Base-by-base conservation (phyloP, 176 grass and related monocot species). In the Oropetium thomaeum region DNA sequence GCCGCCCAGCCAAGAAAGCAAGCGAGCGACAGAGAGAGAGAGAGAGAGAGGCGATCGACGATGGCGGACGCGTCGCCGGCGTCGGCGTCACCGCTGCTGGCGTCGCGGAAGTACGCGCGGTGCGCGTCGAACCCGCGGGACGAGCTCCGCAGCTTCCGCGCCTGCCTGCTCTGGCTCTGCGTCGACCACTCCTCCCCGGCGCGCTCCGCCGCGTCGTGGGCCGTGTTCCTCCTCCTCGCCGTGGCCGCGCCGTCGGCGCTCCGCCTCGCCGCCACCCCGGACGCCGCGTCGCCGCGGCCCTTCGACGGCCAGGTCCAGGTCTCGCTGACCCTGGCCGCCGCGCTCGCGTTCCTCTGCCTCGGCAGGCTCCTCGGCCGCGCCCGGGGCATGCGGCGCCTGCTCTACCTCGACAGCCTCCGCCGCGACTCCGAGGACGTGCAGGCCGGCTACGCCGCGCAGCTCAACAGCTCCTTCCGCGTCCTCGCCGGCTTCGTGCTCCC, bases 361-460 rank as follows among this genome's bases (percentile, higher is more conserved):
- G 53, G 65, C 65, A 32, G 58, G 12, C 59, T 89, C 10, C 49
- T 81, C 78, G 61, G 65, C 22, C 74, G 74, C 59, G 20, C 42
- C 2, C 62, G 75, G 1, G 91, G 95, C 2, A 84, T 97, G 14
- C 83, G 84, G 25, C 86, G 81, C 45, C 88, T 91, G 19, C 81
- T 98, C 62, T 88, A 87, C 77, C 76, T 98, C 59, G 83, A 93
- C 73, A 85, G 76, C 74, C 69, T 98, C 74, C 67, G 67, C 28
- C 70, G 61, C 67, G 86, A 90, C 81, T 89, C 88, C 43, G 81
- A 71, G 27, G 81, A 88, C 29, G 86, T 98, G n/a, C 82, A 64
- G 23, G 16, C 14, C 0, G 91, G 89, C 0, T 94, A 98, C 82
- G 45, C 48, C 38, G 61, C 23, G 16, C 79, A 91, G 81, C 81